phyloP scores from a whole-genome alignment of 2,329 filamentous ascomycete genomes.

The Grosmannia clavigera region DNA sequence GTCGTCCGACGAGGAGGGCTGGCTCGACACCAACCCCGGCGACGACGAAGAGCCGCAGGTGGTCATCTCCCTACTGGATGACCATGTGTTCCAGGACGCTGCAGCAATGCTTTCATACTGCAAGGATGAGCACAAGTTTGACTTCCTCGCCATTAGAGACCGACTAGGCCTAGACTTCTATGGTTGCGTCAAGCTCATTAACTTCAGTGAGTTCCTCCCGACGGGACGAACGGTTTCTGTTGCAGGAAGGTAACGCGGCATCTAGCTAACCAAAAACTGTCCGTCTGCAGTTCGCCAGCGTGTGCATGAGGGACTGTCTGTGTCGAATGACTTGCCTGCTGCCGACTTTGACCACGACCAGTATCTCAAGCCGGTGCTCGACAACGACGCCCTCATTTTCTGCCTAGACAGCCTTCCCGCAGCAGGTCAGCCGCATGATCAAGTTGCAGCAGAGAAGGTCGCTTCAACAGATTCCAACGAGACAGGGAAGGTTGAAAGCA shows the following conservation, averaged over 20 bases:
- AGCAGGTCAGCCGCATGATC: slow-evolving; percentile 21
- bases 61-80: slow-evolving; percentile 57
- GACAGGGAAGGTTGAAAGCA: background rate
- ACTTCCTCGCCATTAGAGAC: slow-evolving; percentile 49
- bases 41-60: slow-evolving; percentile 47
- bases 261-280: background rate
- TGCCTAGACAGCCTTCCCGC: slow-evolving; percentile 65
- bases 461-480: background rate
- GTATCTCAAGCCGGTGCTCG: slow-evolving; percentile 71
- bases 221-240: background rate
- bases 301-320: slow-evolving; percentile 28
- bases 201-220: slow-evolving; percentile 36
- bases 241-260: background rate
- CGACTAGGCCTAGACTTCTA: slow-evolving; percentile 56
- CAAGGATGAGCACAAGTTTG: slow-evolving; percentile 53
- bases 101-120: slow-evolving; percentile 55
- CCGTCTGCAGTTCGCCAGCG: slow-evolving; percentile 30
- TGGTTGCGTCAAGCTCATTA: slow-evolving; percentile 61
- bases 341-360: slow-evolving; percentile 62
- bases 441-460: slow-evolving; percentile 12
- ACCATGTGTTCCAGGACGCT: slow-evolving; percentile 51
- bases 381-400: slow-evolving; percentile 83
- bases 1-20: slow-evolving; percentile 23
- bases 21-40: slow-evolving; percentile 27
- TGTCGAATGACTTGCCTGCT: slow-evolving; percentile 47